Percentiles rank a stretch among this genome's conserved stretches.
These are phyloP conservation scores for Lippia alba DNA, from an alignment of 305 asterid genomes.

Conservation along the genomic window DNA sequence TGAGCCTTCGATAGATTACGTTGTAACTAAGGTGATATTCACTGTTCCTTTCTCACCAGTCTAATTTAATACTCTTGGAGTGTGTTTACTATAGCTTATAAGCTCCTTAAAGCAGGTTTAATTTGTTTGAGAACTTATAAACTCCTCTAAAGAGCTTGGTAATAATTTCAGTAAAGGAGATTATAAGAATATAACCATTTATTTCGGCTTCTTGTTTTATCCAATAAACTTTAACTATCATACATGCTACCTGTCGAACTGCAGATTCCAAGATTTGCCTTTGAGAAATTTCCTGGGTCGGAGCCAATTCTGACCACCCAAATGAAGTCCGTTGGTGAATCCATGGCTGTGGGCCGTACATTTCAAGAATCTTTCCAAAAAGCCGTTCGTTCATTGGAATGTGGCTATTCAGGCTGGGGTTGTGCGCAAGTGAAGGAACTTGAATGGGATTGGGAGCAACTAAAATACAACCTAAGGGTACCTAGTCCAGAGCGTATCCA, in stretches of 20 bases:
- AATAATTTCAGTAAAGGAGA: no score
- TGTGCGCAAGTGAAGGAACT: slow-evolving; percentile 86
- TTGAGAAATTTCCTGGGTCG: slow-evolving; percentile 98
- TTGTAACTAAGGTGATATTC: slow-evolving; percentile 82
- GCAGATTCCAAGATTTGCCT: slow-evolving; percentile 95
- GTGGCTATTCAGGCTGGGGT: slow-evolving; percentile 91
- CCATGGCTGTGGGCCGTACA: slow-evolving; percentile 98
- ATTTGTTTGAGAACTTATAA: no score
- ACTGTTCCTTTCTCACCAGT: slow-evolving; percentile 10
- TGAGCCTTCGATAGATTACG: slow-evolving; percentile 98
- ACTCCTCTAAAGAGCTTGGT: no score
- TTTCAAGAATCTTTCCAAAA: slow-evolving; percentile 98
- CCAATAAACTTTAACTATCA: not conserved
- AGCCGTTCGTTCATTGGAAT: slow-evolving; percentile 86
- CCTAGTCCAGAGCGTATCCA: slow-evolving; percentile 93
- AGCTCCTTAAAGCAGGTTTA: no score
- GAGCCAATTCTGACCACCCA: slow-evolving; percentile 94
- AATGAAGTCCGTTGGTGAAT: slow-evolving; percentile 98
- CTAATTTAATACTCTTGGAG: not conserved
- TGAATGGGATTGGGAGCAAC: slow-evolving; percentile 82
- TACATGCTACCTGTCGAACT: slow-evolving; percentile 25
- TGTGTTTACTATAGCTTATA: no score
- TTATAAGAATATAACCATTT: not conserved
- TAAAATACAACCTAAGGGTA: slow-evolving; percentile 82
- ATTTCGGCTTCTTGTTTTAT: slow-evolving; percentile 11